phyloP scores from a whole-genome alignment of 257 asterid species.

The Nicotiana sylvestris region DNA sequence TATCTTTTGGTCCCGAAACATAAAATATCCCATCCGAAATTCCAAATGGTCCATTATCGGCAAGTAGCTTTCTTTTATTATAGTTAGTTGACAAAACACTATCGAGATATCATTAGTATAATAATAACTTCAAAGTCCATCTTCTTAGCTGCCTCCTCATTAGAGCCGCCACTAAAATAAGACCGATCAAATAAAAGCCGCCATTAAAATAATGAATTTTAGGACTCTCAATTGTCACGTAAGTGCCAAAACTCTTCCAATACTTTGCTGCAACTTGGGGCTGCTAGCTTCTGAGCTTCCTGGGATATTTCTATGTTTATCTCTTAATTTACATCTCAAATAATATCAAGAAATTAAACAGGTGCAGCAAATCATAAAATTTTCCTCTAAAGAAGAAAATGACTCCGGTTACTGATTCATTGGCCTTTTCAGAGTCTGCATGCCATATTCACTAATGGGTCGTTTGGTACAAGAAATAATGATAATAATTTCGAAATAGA shows the following conservation, averaged over 20 bases:
- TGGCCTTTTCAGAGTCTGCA: neutral
- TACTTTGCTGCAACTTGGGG: constrained; percentile 12
- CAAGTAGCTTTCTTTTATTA: neutral
- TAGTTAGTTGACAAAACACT: neutral
- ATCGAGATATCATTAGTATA: neutral
- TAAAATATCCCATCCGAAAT: neutral
- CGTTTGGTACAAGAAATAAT: too few species aligned
- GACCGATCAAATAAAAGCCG: neutral
- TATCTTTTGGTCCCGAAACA: neutral
- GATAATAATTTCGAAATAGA: too few species aligned
- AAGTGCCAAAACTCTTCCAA: neutral
- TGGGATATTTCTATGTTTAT: neutral
- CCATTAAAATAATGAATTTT: neutral
- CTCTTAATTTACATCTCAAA: neutral
- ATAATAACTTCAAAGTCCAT: neutral
- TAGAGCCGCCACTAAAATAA: constrained; percentile 9
- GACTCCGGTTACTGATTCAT: neutral
- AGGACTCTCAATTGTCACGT: neutral
- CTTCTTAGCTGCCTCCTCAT: neutral
- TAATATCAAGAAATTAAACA: neutral
- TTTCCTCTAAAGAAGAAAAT: neutral
- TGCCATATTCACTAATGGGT: neutral
- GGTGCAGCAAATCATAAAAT: neutral
- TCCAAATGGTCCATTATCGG: neutral
- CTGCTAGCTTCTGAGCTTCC: neutral